Conservation (phyloP, 495 filamentous ascomycete genomes). For the Aspergillus bridgeri region DNA sequence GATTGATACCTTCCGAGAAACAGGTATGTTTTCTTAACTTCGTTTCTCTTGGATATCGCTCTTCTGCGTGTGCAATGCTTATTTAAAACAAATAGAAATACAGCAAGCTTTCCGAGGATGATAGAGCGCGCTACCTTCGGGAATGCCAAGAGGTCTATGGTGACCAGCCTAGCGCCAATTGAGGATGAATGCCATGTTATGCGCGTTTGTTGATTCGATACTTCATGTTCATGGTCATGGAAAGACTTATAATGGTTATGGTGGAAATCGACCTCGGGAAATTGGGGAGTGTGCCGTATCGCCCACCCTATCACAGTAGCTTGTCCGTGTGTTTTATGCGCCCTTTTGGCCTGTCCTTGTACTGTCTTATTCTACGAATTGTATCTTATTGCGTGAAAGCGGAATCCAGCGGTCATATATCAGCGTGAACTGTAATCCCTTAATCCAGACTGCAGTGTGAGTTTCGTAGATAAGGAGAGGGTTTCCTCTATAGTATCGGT, state of each 20-base stretch:
- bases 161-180: neutral
- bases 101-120: slow-evolving; percentile 12
- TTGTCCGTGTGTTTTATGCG: too few species aligned
- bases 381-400: neutral
- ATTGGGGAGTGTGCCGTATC: neutral
- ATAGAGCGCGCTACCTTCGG: slow-evolving; percentile 29
- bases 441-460: neutral
- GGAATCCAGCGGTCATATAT: neutral
- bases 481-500: too few species aligned
- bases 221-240: neutral
- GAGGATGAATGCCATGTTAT: neutral
- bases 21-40: slow-evolving; percentile 40
- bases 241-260: too few species aligned
- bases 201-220: neutral
- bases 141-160: slow-evolving; percentile 38
- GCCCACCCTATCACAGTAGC: neutral
- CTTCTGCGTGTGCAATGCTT: neutral
- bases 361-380: neutral
- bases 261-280: neutral
- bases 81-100: slow-evolving; percentile 26
- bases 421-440: neutral
- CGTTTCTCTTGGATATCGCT: neutral
- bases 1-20: slow-evolving; percentile 47
- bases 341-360: neutral
- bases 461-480: neutral